Conservation (phyloP, 2,329 filamentous ascomycete species). For the Diaporthe citriasiana region DNA sequence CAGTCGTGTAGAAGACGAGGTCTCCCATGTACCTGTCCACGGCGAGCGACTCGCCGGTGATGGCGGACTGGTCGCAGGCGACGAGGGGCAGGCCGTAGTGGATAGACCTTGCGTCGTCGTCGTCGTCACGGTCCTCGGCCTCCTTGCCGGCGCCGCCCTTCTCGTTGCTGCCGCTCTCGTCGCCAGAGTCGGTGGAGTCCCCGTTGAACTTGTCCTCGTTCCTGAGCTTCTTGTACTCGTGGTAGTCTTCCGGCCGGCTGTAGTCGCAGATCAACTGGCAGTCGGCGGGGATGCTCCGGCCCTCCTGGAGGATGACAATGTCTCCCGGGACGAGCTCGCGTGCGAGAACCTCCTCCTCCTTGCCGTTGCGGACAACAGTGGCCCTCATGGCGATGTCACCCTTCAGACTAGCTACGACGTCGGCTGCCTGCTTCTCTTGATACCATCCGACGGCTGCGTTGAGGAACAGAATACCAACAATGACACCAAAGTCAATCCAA, state of each 20-base stretch:
- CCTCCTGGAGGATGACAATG: conserved; percentile 79
- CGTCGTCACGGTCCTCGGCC: conserved; percentile 32
- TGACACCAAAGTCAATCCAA: conserved; percentile 82
- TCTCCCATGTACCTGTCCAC: conserved; percentile 86
- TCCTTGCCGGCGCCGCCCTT: conserved; percentile 11
- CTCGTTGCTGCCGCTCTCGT: conserved; percentile 29
- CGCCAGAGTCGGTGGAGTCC: conserved; percentile 46
- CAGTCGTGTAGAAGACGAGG: conserved; percentile 82
- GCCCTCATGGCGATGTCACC: conserved; percentile 83
- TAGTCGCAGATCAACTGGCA: conserved; percentile 79
- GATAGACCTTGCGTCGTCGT: conserved; percentile 37
- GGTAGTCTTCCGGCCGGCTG: conserved; percentile 70
- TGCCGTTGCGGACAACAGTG: conserved; percentile 75
- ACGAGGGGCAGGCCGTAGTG: conserved; percentile 39
- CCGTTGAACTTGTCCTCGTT: conserved; percentile 70
- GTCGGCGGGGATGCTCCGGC: conserved; percentile 76
- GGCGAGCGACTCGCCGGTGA: conserved; percentile 84
- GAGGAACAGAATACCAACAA: conserved; percentile 78
- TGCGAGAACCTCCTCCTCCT: conserved; percentile 76
- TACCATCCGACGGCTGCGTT: conserved; percentile 83
- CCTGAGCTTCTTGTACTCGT: conserved; percentile 65
- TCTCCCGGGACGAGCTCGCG: conserved; percentile 81
- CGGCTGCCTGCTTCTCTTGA: conserved; percentile 82
- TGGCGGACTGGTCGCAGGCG: conserved; percentile 60
- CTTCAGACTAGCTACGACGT: conserved; percentile 79